These are phyloP conservation scores for Oldenlandia corymbosa DNA, from an alignment of 257 asterid species.

Conservation along the genomic window DNA sequence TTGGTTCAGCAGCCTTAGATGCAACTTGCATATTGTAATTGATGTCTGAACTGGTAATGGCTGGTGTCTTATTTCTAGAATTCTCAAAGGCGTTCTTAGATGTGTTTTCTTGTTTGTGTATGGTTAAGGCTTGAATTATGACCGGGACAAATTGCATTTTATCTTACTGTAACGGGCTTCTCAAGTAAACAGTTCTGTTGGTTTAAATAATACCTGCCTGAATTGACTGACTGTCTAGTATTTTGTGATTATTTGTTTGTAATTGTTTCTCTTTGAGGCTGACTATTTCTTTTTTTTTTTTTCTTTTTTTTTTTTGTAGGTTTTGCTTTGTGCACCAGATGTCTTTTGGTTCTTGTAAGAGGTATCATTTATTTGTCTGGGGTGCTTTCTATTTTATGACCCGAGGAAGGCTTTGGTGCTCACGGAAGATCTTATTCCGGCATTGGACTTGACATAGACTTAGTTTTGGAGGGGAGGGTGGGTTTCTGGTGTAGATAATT, in stretches of 20 bases:
- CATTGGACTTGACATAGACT: slow-evolving; percentile 71
- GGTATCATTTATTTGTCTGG: slow-evolving; percentile 56
- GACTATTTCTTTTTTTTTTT: slow-evolving; percentile 31
- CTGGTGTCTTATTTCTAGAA: background rate
- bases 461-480: slow-evolving; percentile 19
- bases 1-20: background rate
- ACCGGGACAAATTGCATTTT: too few species aligned
- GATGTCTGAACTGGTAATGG: background rate
- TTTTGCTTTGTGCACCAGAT: slow-evolving; percentile 67
- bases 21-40: background rate
- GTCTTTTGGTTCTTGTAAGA: slow-evolving; percentile 80
- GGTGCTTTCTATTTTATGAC: slow-evolving; percentile 66
- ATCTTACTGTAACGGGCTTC: background rate
- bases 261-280: slow-evolving; percentile 20
- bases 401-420: slow-evolving; percentile 68
- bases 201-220: background rate
- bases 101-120: background rate
- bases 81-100: too few species aligned
- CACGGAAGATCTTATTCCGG: slow-evolving; percentile 53
- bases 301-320: slow-evolving; percentile 42
- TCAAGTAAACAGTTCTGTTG: too few species aligned
- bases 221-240: background rate
- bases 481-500: slow-evolving; percentile 21
- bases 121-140: background rate
- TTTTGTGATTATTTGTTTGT: background rate